Percentiles rank a stretch among this genome's conserved stretches.
Conservation (phyloP, 306 rosid genomes). For the Ammopiptanthus mongolicus region DNA sequence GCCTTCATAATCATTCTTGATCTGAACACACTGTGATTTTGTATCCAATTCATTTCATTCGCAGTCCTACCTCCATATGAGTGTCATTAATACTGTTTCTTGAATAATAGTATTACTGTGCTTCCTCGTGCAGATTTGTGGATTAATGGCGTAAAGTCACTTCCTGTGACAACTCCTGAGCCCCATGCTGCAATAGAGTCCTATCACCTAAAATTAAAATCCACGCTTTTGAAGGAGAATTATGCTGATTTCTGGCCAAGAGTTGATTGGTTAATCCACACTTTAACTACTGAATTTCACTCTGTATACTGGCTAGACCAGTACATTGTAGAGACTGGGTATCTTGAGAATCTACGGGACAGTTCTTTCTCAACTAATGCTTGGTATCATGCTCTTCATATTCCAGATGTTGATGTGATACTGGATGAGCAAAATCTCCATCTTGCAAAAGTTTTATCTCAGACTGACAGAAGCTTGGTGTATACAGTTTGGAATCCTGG, state of each 20-base stretch:
- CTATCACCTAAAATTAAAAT: constrained; percentile 65
- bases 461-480: constrained; percentile 51
- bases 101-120: constrained; percentile 19
- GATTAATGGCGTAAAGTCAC: constrained; percentile 55
- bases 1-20: constrained; percentile 11
- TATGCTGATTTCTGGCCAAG: constrained; percentile 47
- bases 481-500: constrained; percentile 77
- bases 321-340: constrained; percentile 58
- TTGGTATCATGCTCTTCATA: constrained; percentile 61
- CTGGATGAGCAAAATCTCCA: constrained; percentile 60
- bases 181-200: constrained; percentile 65
- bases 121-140: constrained; percentile 53
- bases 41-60: constrained; percentile 1
- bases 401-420: constrained; percentile 64
- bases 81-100: not conserved
- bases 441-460: constrained; percentile 63
- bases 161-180: constrained; percentile 58
- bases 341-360: constrained; percentile 47
- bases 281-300: constrained; percentile 60
- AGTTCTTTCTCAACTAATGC: constrained; percentile 49
- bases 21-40: not conserved
- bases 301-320: constrained; percentile 69
- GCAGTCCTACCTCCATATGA: not conserved
- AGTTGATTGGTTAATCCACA: constrained; percentile 68
- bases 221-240: constrained; percentile 50